phyloP scores from a whole-genome alignment of 805 yeast species.

The Grigorovia yakushimaensis region DNA sequence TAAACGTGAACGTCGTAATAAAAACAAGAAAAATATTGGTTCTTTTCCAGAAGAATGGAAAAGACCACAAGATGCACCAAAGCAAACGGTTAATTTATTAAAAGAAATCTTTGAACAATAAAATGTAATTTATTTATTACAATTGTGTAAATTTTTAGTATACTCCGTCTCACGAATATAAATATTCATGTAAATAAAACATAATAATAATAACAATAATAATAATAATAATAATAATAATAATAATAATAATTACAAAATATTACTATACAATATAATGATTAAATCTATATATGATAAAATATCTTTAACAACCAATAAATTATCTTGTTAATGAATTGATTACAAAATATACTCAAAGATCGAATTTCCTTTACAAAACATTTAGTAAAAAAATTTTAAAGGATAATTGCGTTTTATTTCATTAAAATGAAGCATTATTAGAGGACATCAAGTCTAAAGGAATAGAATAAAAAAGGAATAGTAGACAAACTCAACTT shows the following conservation, averaged over 20 bases:
- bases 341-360: not conserved
- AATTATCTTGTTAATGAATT: not conserved
- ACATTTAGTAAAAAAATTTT: too few relatives aligned
- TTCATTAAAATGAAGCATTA: not conserved
- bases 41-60: constrained; percentile 76
- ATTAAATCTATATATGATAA: not conserved
- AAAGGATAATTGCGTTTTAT: not conserved
- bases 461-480: not conserved
- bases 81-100: constrained; percentile 22
- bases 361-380: not conserved
- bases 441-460: not conserved
- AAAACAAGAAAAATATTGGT: constrained; percentile 28
- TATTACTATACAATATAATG: not conserved
- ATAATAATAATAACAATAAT: too few relatives aligned
- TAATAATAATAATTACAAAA: not conserved
- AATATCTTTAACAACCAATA: not conserved
- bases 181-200: not conserved
- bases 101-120: constrained; percentile 7
- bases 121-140: not conserved
- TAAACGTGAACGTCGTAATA: constrained; percentile 36
- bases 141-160: too few relatives aligned
- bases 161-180: too few relatives aligned
- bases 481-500: not conserved
- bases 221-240: too few relatives aligned
- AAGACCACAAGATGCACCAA: constrained; percentile 63